Percentiles rank a stretch among this genome's conserved stretches.
phyloP scores from a whole-genome alignment of 495 filamentous ascomycete species.

The Talaromyces liani region DNA sequence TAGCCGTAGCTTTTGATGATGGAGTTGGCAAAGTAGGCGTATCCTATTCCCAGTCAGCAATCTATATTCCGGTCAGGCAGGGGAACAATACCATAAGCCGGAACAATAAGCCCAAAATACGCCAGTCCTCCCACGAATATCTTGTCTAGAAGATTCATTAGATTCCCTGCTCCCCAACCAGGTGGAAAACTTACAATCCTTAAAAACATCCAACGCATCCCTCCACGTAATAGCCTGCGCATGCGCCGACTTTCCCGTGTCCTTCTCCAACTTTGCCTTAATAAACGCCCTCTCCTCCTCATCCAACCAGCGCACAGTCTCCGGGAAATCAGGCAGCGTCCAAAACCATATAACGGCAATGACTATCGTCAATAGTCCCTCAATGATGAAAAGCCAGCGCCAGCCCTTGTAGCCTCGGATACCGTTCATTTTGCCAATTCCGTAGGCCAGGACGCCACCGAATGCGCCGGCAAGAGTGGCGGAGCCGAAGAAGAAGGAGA shows the following conservation, averaged over 20 bases:
- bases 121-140: slow-evolving; percentile 74
- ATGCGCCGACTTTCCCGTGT: slow-evolving; percentile 68
- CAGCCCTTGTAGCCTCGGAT: slow-evolving; percentile 68
- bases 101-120: slow-evolving; percentile 78
- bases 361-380: slow-evolving; percentile 66
- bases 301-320: slow-evolving; percentile 51
- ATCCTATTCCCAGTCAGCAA: slow-evolving; percentile 22
- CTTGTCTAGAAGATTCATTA: slow-evolving; percentile 36
- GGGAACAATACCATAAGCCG: slow-evolving; percentile 69
- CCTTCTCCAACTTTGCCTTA: slow-evolving; percentile 61
- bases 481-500: slow-evolving; percentile 81
- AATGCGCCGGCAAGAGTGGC: slow-evolving; percentile 83
- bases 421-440: slow-evolving; percentile 67
- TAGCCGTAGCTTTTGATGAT: slow-evolving; percentile 67
- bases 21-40: slow-evolving; percentile 70
- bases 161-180: background rate
- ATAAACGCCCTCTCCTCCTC: slow-evolving; percentile 73
- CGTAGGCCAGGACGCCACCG: slow-evolving; percentile 73
- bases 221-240: slow-evolving; percentile 54
- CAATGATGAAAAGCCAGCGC: slow-evolving; percentile 74
- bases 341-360: slow-evolving; percentile 74
- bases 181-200: slow-evolving; percentile 47
- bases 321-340: slow-evolving; percentile 68
- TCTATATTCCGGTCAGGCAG: slow-evolving; percentile 48
- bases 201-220: slow-evolving; percentile 67